Conservation (phyloP, 257 asterid species). For the Coffea canephora region DNA sequence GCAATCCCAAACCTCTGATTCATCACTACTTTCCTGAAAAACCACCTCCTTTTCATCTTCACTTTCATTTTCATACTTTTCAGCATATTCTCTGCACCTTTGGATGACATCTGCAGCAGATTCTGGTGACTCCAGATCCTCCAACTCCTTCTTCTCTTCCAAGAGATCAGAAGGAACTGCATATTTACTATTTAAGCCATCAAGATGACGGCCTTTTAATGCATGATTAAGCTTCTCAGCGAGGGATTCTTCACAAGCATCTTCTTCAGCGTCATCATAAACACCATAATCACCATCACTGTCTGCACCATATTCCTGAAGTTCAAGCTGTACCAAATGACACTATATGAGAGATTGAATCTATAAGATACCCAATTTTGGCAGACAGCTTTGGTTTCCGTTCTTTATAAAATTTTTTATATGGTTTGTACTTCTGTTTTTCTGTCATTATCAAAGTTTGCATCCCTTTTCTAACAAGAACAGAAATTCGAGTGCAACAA, state of each 20-base stretch:
- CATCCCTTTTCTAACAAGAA: neutral
- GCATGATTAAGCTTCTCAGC: constrained; percentile 58
- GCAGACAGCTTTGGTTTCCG: neutral
- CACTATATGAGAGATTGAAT: constrained; percentile 17
- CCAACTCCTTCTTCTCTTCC: constrained; percentile 30
- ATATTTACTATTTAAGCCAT: constrained; percentile 15
- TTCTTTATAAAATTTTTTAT: too few species aligned
- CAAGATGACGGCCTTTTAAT: constrained; percentile 37
- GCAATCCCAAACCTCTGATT: constrained; percentile 88
- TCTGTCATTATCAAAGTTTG: neutral
- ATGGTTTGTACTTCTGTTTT: too few species aligned
- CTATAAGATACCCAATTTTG: neutral
- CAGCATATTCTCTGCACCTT: constrained; percentile 70
- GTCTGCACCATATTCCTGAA: constrained; percentile 71
- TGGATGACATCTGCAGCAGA: constrained; percentile 58
- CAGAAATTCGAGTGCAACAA: neutral
- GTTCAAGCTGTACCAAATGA: constrained; percentile 59
- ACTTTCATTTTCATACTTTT: constrained; percentile 52
- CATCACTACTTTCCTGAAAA: constrained; percentile 75
- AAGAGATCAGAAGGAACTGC: constrained; percentile 29
- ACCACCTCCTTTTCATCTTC: constrained; percentile 44
- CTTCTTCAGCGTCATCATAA: constrained; percentile 37
- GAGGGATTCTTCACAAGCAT: constrained; percentile 52
- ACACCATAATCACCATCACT: constrained; percentile 52
- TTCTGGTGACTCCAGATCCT: constrained; percentile 49